Percentiles rank a stretch among this genome's conserved stretches.
Evolutionary conservation across 2,329 filamentous ascomycete species (phyloP).

Genomic region (Claviceps capensis): DNA sequence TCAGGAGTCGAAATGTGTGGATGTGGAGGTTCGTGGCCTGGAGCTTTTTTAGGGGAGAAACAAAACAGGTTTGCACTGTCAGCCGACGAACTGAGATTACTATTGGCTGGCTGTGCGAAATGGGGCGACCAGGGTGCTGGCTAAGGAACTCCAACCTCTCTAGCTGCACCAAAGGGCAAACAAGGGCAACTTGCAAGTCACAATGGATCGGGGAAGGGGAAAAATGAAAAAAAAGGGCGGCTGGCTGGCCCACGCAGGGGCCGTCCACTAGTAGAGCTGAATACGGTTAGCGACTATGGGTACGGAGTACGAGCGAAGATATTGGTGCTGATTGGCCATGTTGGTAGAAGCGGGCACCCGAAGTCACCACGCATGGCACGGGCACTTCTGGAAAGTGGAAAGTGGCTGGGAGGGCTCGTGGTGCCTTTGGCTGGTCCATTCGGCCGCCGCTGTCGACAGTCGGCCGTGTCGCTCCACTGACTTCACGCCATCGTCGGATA

Average conservation of each 20-base stretch:
- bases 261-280: neutral
- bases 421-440: neutral
- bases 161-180: no score
- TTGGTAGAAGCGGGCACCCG: neutral
- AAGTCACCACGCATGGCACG: neutral
- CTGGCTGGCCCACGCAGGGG: neutral
- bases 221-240: neutral
- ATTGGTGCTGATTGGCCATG: neutral
- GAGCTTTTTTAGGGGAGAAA: neutral
- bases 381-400: neutral
- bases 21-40: neutral
- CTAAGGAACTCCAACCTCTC: neutral
- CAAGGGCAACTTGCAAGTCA: no score
- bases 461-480: no score
- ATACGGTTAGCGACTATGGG: neutral
- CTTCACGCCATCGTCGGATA: no score
- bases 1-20: neutral
- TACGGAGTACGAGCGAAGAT: neutral
- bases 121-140: neutral
- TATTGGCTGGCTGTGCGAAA: neutral
- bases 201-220: neutral
- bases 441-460: no score
- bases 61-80: neutral
- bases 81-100: neutral
- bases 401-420: neutral